Percentiles rank a stretch among this genome's conserved stretches.
phyloP scores from a whole-genome alignment of 768 basidiomycete genomes.

The Leccinum subtestaceum region DNA sequence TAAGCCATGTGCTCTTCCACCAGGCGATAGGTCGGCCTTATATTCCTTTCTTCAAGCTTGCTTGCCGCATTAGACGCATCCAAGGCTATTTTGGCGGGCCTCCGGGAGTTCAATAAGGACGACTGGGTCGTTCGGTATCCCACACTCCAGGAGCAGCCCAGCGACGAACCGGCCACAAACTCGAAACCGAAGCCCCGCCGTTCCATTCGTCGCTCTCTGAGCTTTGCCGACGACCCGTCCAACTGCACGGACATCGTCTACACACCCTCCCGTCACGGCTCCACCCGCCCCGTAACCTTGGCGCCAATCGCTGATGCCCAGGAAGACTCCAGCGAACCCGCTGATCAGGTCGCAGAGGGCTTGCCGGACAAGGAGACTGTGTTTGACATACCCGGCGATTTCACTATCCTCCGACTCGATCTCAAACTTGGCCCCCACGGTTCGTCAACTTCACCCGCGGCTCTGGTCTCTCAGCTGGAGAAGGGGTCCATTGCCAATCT shows the following conservation, averaged over 20 bases:
- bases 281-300: conserved; percentile 60
- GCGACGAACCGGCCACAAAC: conserved; percentile 25
- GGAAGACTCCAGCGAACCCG: conserved; percentile 25
- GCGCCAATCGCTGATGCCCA: conserved; percentile 48
- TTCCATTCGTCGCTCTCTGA: conserved; percentile 64
- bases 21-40: background rate
- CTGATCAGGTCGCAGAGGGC: conserved; percentile 22
- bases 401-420: conserved; percentile 88
- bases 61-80: conserved; percentile 76
- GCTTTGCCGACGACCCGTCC: conserved; percentile 81
- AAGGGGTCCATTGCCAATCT: conserved; percentile 91
- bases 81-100: conserved; percentile 60
- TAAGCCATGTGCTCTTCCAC: conserved; percentile 33
- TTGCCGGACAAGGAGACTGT: conserved; percentile 34
- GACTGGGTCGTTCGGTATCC: conserved; percentile 92
- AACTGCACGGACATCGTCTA: conserved; percentile 65
- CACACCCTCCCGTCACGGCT: conserved; percentile 44
- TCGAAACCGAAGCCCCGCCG: conserved; percentile 33
- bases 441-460: conserved; percentile 56
- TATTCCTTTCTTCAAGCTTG: conserved; percentile 33
- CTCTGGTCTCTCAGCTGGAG: conserved; percentile 89
- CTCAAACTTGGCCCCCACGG: conserved; percentile 82
- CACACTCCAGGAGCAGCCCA: conserved; percentile 51
- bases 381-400: conserved; percentile 53
- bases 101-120: conserved; percentile 78